Conservation (phyloP, 2,329 filamentous ascomycete genomes). For the Sporothrix mexicana region DNA sequence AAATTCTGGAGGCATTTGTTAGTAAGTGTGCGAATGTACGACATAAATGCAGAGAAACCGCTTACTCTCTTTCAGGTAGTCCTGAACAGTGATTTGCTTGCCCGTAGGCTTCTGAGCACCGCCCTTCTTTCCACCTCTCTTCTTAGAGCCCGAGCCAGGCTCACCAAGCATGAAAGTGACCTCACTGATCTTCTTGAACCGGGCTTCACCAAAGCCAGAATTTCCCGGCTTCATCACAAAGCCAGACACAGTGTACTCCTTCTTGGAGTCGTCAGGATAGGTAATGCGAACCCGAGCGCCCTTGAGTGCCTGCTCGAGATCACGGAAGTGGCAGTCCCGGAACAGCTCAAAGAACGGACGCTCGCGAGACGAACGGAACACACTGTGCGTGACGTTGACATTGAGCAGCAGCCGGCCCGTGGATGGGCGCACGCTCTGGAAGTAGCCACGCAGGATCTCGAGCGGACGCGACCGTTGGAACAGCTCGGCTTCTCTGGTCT, state of each 20-base stretch:
- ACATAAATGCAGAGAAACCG: too few species aligned
- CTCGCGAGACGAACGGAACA: slow-evolving; percentile 50
- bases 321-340: slow-evolving; percentile 24
- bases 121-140: slow-evolving; percentile 17
- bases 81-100: slow-evolving; percentile 13
- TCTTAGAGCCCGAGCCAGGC: slow-evolving; percentile 21
- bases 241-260: slow-evolving; percentile 43
- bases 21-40: background rate
- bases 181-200: slow-evolving; percentile 31
- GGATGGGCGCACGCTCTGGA: slow-evolving; percentile 59
- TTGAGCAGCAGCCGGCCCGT: slow-evolving; percentile 63
- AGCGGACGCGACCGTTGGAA: slow-evolving; percentile 41
- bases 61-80: slow-evolving; percentile 35
- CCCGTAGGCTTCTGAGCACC: slow-evolving; percentile 19
- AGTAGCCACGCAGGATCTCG: slow-evolving; percentile 58
- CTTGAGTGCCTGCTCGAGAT: slow-evolving; percentile 32
- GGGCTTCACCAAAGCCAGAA: background rate
- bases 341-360: slow-evolving; percentile 32
- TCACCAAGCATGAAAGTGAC: slow-evolving; percentile 23
- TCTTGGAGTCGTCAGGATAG: slow-evolving; percentile 42
- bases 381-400: slow-evolving; percentile 59
- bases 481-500: slow-evolving; percentile 39
- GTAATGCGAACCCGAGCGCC: slow-evolving; percentile 43
- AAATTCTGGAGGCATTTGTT: slow-evolving; percentile 20
- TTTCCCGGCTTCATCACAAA: slow-evolving; percentile 34